Evolutionary conservation across 192 early-diverging fungal genomes (phyloP).

Genomic region (Coemansia sp.): DNA sequence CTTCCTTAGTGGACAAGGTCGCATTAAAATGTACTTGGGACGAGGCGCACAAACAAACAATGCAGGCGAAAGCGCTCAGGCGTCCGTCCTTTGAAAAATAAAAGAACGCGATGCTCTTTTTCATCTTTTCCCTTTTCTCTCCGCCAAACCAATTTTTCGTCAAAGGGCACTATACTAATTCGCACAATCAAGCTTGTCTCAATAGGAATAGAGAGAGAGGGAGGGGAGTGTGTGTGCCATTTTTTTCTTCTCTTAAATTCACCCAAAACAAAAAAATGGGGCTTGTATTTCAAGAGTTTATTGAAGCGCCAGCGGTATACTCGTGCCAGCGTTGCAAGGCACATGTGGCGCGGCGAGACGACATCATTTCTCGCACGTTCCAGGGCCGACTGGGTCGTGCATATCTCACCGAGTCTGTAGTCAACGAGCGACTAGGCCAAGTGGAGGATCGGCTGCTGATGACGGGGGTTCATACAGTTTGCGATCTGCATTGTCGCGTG

Average conservation of each 20-base stretch:
- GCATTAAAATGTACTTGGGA: too few species aligned
- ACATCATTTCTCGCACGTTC: constrained; percentile 46
- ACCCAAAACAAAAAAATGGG: constrained; percentile 27
- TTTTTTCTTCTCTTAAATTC: neutral
- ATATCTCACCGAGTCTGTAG: constrained; percentile 41
- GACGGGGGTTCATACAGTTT: constrained; percentile 53
- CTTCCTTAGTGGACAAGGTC: too few species aligned
- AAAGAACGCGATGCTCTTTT: neutral
- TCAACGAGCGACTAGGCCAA: constrained; percentile 40
- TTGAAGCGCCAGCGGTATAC: constrained; percentile 40
- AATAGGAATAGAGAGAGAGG: too few species aligned
- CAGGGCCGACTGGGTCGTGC: constrained; percentile 47
- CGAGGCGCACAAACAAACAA: too few species aligned
- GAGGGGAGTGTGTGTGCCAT: too few species aligned
- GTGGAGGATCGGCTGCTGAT: constrained; percentile 50
- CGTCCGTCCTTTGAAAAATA: too few species aligned
- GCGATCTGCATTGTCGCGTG: constrained; percentile 39
- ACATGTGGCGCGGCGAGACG: constrained; percentile 37
- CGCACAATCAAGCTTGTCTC: too few species aligned
- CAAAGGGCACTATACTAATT: too few species aligned
- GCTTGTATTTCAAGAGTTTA: constrained; percentile 40
- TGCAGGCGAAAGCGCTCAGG: too few species aligned
- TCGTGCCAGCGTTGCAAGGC: constrained; percentile 30
- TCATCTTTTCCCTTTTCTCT: neutral
- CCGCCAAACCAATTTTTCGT: too few species aligned